These are phyloP conservation scores for Linnemannia hyalina DNA, from an alignment of 192 early-diverging fungal genomes.

Conservation along the genomic window DNA sequence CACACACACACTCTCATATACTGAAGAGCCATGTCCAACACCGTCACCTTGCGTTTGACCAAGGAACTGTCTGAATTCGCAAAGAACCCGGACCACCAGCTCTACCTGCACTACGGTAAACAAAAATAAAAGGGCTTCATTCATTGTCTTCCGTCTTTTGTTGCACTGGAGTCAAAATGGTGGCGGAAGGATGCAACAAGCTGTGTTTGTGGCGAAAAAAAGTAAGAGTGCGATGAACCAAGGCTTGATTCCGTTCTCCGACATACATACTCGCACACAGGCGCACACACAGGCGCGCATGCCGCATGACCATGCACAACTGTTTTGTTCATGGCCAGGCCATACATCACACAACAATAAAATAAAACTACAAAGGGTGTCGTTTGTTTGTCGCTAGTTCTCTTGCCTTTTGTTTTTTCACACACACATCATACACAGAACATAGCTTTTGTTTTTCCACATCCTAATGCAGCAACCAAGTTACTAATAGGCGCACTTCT, in stretches of 20 bases:
- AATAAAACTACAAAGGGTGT: background rate
- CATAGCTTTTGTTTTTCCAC: background rate
- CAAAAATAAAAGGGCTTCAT: no score
- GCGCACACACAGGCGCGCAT: no score
- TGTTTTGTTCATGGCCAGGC: background rate
- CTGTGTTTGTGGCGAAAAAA: background rate
- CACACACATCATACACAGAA: background rate
- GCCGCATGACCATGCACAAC: background rate
- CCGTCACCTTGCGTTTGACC: conserved; percentile 49
- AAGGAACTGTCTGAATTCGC: conserved; percentile 54
- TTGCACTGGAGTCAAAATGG: no score
- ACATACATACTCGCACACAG: background rate
- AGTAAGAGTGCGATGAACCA: background rate
- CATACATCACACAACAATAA: background rate
- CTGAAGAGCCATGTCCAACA: conserved; percentile 37
- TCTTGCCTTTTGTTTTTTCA: background rate
- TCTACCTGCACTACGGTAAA: conserved; percentile 51
- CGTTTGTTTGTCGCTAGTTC: background rate
- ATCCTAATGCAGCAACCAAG: background rate
- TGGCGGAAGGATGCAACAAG: no score
- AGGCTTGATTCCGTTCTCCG: background rate
- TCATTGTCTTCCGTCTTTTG: no score
- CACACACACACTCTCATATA: background rate
- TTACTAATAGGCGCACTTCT: background rate
- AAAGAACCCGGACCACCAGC: conserved; percentile 55